Evolutionary conservation across 352 stramenopile species (phyloP).

Genomic region (Peronospora destructor): DNA sequence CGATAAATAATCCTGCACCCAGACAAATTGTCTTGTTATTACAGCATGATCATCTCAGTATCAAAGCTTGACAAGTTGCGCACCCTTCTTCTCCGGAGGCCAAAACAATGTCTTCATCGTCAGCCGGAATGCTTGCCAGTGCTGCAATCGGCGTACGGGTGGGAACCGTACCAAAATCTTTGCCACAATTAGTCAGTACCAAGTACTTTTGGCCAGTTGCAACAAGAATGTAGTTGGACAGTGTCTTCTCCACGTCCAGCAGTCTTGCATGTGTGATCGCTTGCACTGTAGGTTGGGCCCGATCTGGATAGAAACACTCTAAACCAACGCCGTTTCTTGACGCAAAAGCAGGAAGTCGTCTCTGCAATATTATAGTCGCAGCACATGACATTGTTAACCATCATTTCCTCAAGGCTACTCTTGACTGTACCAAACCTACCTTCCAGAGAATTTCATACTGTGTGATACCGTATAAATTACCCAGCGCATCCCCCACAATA

Average conservation of each 20-base stretch:
- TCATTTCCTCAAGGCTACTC: too few relatives aligned
- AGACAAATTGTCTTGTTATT: slow-evolving; percentile 2
- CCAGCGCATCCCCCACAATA: slow-evolving; percentile 35
- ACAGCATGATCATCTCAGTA: slow-evolving; percentile 1
- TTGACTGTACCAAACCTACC: slow-evolving; percentile 9
- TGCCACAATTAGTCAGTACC: slow-evolving; percentile 36
- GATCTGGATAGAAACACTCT: slow-evolving; percentile 30
- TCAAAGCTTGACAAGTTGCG: neutral
- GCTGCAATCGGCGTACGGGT: slow-evolving; percentile 28
- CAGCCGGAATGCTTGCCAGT: slow-evolving; percentile 21
- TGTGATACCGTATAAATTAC: slow-evolving; percentile 45
- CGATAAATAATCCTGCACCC: slow-evolving; percentile 37
- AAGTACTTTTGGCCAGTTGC: slow-evolving; percentile 41
- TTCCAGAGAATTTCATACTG: slow-evolving; percentile 53
- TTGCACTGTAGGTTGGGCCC: slow-evolving; percentile 25
- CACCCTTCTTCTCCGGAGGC: slow-evolving; percentile 46
- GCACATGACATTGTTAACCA: neutral
- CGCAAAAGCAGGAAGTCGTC: slow-evolving; percentile 10
- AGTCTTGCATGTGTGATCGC: slow-evolving; percentile 30
- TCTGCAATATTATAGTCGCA: slow-evolving; percentile 5
- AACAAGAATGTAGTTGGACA: slow-evolving; percentile 45
- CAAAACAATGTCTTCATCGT: slow-evolving; percentile 33
- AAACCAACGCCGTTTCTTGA: slow-evolving; percentile 3
- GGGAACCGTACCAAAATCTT: slow-evolving; percentile 25
- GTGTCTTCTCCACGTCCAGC: slow-evolving; percentile 44